Base-by-base conservation (phyloP, 768 basidiomycete species). In the Cubamyces lactineus region DNA sequence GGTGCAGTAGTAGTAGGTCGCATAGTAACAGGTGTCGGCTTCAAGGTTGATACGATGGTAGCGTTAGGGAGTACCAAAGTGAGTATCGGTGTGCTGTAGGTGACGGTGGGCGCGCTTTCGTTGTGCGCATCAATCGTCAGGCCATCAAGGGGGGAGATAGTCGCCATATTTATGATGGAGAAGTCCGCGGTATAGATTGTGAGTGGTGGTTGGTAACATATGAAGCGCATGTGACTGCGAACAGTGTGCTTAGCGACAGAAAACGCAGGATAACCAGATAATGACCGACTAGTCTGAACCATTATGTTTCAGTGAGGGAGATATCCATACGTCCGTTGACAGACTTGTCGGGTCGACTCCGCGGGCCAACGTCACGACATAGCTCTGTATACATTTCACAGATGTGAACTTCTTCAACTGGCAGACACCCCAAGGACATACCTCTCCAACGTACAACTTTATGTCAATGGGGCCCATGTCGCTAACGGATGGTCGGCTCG, bases 141-240 rank as follows among this genome's bases (percentile, higher is more conserved):
- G 13, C 63, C 61, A 17, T 61, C 62, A 16, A 60, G 43, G 24
- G 64, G 56, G 16, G 17, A 30, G 30, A 63, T 43, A 53, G 41
- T 59, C 23, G 65, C 55, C 69, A 70, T 71, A 51, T 64, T 61
- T 8, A 57, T 53, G 46, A 86, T 80, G 41, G 63, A 66, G 58
- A 88, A 88, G 63, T 82, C 77, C 8, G 84, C 80, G 19, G 83
- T 81, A 68, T 82, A 87, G 23, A 83, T 66, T 0, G 75, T 75
- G 24, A 61, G n/a, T 13, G 49, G 57, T 15, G 75, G 76, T 3
- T 62, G 52, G 23, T 61, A 46, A 57, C 72, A 70, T 47, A 67
- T 64, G 48, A 80, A 80, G 40, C 71, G 73, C 21, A 80, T 63
- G 23, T 71, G 70, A 41, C 78, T 77, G 45, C 9, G 9, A n/a